phyloP scores from a whole-genome alignment of 2,329 filamentous ascomycete genomes.

The Cladosporium velox region DNA sequence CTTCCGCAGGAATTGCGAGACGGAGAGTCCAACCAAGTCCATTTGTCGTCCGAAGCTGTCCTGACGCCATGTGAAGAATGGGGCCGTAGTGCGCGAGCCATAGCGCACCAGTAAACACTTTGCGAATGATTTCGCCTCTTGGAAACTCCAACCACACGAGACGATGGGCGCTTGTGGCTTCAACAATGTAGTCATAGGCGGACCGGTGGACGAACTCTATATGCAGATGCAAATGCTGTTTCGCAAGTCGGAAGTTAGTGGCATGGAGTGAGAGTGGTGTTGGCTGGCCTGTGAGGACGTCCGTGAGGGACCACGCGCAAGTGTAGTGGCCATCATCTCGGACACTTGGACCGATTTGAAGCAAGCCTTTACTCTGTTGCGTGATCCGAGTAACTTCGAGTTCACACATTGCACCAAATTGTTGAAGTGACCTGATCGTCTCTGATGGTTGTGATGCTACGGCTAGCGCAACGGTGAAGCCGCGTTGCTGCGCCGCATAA shows the following conservation, averaged over 20 bases:
- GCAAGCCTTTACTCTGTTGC: constrained; percentile 3
- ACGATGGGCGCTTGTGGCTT: no score
- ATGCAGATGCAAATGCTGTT: no score
- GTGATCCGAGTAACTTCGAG: neutral
- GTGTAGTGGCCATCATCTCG: no score
- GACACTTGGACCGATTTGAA: neutral
- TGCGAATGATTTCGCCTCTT: no score
- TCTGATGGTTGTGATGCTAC: neutral
- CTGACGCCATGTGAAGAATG: neutral
- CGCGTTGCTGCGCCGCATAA: neutral
- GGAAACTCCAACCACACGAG: no score
- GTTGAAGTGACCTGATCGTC: neutral
- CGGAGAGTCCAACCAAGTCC: no score
- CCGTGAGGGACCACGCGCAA: neutral
- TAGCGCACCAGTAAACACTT: neutral
- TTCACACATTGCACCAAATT: neutral
- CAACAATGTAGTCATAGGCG: constrained; percentile 6
- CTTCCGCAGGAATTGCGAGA: neutral
- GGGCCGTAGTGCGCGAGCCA: neutral
- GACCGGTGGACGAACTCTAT: constrained; percentile 1
- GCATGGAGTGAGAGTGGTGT: neutral
- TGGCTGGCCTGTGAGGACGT: neutral
- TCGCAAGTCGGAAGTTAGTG: no score
- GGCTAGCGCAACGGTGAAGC: neutral
- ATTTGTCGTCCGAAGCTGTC: neutral